phyloP scores from a whole-genome alignment of 2,329 filamentous ascomycete species.

The Mariannaea sp. region DNA sequence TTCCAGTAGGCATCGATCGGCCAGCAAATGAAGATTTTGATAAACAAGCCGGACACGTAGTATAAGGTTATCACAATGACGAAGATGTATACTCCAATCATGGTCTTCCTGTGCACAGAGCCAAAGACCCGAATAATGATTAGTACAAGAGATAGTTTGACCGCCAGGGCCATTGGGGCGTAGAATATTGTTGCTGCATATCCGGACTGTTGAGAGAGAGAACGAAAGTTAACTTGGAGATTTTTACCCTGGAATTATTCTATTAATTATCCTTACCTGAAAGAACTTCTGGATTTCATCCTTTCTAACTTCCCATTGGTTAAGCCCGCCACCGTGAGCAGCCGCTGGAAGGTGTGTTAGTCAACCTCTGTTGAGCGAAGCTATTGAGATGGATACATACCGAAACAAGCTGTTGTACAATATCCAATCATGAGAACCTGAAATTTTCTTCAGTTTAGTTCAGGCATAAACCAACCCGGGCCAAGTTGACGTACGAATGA shows the following conservation, averaged over 20 bases:
- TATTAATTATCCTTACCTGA: slow-evolving; percentile 38
- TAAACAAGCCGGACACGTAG: slow-evolving; percentile 46
- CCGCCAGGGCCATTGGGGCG: slow-evolving; percentile 49
- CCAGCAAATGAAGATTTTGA: slow-evolving; percentile 50
- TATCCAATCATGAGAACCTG: slow-evolving; percentile 27
- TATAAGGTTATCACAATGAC: slow-evolving; percentile 46
- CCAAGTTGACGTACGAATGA: slow-evolving; percentile 20
- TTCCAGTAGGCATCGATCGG: slow-evolving; percentile 50
- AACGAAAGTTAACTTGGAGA: no score
- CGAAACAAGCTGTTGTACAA: slow-evolving; percentile 20
- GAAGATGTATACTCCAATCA: slow-evolving; percentile 46
- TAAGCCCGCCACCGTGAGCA: slow-evolving; percentile 19
- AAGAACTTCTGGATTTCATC: slow-evolving; percentile 41
- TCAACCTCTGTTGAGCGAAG: no score
- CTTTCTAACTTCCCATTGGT: slow-evolving; percentile 32
- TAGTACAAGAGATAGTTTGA: slow-evolving; percentile 50
- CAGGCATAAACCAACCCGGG: no score
- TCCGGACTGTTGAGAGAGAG: slow-evolving; percentile 39
- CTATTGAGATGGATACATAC: background rate
- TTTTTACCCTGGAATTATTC: no score
- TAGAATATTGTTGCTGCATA: slow-evolving; percentile 53
- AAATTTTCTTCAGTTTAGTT: no score
- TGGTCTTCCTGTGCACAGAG: slow-evolving; percentile 45
- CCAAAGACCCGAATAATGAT: slow-evolving; percentile 51
- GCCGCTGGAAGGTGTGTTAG: slow-evolving; percentile 2